Percentiles rank a stretch among this genome's conserved stretches.
Conservation (phyloP, 495 filamentous ascomycete genomes). For the Neurospora tetrasperma region DNA sequence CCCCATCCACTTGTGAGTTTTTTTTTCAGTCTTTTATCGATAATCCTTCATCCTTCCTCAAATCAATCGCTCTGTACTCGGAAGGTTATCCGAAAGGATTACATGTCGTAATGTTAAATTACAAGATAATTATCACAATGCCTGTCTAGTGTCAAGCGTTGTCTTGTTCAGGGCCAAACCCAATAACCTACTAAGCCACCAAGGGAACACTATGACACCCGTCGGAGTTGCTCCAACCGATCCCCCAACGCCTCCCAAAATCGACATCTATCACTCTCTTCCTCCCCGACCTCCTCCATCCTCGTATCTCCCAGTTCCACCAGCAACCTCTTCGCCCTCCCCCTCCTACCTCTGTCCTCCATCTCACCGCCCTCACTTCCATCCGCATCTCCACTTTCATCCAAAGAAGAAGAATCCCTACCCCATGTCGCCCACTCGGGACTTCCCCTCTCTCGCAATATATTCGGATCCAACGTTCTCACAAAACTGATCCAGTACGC, state of each 20-base stretch:
- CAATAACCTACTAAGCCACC: slow-evolving; percentile 8
- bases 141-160: background rate
- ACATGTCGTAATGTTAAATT: background rate
- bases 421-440: slow-evolving; percentile 20
- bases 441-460: slow-evolving; percentile 8
- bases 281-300: slow-evolving; percentile 13
- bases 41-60: background rate
- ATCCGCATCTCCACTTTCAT: background rate
- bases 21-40: background rate
- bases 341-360: slow-evolving; percentile 20
- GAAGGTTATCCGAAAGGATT: background rate
- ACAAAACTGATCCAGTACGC: slow-evolving; percentile 36
- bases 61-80: background rate
- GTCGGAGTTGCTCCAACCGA: slow-evolving; percentile 3
- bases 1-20: background rate
- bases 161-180: background rate
- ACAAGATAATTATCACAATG: background rate
- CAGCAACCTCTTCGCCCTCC: slow-evolving; percentile 16
- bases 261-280: slow-evolving; percentile 8
- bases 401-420: slow-evolving; percentile 14
- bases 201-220: slow-evolving; percentile 9
- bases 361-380: background rate
- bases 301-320: slow-evolving; percentile 18
- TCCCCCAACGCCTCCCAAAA: slow-evolving; percentile 31
- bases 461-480: slow-evolving; percentile 26